phyloP scores from a whole-genome alignment of 345 rosid genomes.

The Atalantia buxifolia region DNA sequence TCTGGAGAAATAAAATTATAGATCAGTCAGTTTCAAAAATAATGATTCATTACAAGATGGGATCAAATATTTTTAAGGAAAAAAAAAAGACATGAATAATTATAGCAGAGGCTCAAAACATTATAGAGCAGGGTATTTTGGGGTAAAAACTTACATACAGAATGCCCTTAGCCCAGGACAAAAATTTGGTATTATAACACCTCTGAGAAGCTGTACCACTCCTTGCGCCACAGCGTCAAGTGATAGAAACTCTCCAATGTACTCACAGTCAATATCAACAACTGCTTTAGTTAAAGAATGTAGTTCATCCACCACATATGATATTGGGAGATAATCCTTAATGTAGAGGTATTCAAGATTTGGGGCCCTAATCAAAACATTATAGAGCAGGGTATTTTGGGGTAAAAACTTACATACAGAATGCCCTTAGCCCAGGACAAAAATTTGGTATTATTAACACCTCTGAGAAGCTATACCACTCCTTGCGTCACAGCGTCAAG shows the following conservation, averaged over 20 bases:
- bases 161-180: neutral
- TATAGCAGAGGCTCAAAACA: neutral
- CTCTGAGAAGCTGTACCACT: neutral
- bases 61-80: neutral
- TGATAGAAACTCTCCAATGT: too few relatives aligned
- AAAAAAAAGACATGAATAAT: too few relatives aligned
- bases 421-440: neutral
- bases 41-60: neutral
- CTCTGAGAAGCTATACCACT: neutral
- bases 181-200: neutral
- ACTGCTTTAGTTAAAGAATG: neutral
- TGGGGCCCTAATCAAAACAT: too few relatives aligned
- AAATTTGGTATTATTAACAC: neutral
- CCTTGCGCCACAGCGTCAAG: too few relatives aligned
- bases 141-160: neutral
- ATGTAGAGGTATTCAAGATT: too few relatives aligned
- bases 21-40: too few relatives aligned
- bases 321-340: neutral
- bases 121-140: neutral
- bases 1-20: neutral
- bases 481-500: too few relatives aligned
- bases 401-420: neutral
- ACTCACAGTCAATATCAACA: neutral
- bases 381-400: too few relatives aligned
- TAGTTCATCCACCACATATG: neutral